Conservation (phyloP, 2,329 filamentous ascomycete genomes). For the Cercospora zeae-maydis region DNA sequence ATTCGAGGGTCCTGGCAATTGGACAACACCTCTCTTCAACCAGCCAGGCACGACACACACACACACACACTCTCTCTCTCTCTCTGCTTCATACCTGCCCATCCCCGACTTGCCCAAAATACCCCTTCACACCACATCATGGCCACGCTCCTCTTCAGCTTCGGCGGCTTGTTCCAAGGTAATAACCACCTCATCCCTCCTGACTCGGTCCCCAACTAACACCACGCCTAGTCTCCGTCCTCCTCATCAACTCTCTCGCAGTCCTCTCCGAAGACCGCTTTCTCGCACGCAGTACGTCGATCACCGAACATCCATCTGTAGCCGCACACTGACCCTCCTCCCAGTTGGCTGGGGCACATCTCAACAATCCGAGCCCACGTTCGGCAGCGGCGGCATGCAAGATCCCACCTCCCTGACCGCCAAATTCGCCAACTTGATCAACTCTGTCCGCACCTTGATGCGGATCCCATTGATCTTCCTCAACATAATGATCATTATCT, state of each 20-base stretch:
- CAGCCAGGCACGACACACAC: constrained; percentile 2
- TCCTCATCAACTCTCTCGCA: constrained; percentile 89
- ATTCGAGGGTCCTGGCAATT: background rate
- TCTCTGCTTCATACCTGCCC: background rate
- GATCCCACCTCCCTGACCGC: constrained; percentile 78
- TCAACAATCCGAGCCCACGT: constrained; percentile 65
- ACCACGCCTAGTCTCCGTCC: constrained; percentile 62
- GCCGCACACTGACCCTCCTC: constrained; percentile 11
- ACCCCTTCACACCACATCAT: constrained; percentile 16
- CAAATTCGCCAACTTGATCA: constrained; percentile 84
- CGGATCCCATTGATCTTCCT: constrained; percentile 82
- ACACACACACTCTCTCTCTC: no score
- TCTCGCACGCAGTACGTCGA: constrained; percentile 67
- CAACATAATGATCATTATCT: constrained; percentile 78
- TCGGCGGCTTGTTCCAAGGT: constrained; percentile 73
- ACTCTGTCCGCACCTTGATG: constrained; percentile 87
- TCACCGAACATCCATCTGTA: background rate
- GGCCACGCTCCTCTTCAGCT: constrained; percentile 59
- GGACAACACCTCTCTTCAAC: constrained; percentile 9
- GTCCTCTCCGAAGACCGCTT: constrained; percentile 94
- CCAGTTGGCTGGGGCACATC: constrained; percentile 73
- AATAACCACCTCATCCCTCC: constrained; percentile 22
- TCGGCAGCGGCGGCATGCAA: constrained; percentile 66
- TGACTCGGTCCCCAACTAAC: constrained; percentile 9
- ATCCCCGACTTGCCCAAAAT: background rate